Base-by-base conservation (phyloP, 179 eudicot genomes). In the Silene noctiflora region DNA sequence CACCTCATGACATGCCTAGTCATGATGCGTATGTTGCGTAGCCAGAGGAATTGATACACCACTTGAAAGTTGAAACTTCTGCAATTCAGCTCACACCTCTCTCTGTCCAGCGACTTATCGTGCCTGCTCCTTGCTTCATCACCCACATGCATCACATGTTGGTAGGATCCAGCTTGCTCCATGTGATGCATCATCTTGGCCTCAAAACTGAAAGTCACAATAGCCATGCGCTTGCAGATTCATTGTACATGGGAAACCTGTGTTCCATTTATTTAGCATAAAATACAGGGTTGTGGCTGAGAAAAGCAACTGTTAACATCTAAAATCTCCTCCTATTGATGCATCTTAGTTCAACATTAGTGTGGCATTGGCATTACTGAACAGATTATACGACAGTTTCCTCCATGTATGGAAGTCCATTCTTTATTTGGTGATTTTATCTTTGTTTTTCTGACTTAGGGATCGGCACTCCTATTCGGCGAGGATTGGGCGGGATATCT, bases 401-500 rank as follows among this genome's bases (percentile, higher is more conserved):
- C 24, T 69, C 61, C 44, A n/a, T 42, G 63, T 62, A 25, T 51
- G 27, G 19, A 48, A 21, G 19, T 67, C 39, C 13, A 55, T 13
- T 71, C 12, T 53, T 24, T 17, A 48, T 60, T 14, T 75, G 73
- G 11, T 75, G 72, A 21, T 29, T 51, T 19, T 63, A 39, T 25
- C 53, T 69, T 67, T 31, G 25, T 75, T 59, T 56, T 75, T 48
- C 64, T 66, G 8, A 67, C n/a, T 11, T 87, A 95, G 99, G 99
- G 33, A 29, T 83, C 48, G 96, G 99, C 20, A 90, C 97, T 73
- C 99, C 99, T 75, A 88, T 95, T 84, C 92, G 99, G 73, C 90
- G 98, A 77, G 99, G 99, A 72, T 81, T 91, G 69, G 95, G 96
- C 67, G 95, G 97, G 85, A 88, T 95, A 83, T 93, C 99, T 71